Percentiles rank a stretch among this genome's conserved stretches.
Conservation (phyloP, 2,329 filamentous ascomycete species). For the Stachybotrys echinatus region DNA sequence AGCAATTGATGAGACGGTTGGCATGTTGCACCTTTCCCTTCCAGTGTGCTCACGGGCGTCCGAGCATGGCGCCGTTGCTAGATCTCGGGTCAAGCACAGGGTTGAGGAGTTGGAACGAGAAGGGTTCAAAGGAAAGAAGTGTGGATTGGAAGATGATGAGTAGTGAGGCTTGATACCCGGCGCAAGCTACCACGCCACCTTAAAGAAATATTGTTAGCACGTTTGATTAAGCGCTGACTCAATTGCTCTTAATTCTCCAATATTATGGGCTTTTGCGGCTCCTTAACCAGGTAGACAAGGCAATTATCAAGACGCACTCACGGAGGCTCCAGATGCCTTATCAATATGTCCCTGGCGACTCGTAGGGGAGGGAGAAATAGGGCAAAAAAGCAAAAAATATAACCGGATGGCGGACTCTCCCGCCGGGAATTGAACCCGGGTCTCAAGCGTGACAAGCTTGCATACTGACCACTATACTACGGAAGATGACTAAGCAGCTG, state of each 20-base stretch:
- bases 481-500: not conserved
- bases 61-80: conserved; percentile 59
- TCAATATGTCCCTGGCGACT: too few species aligned
- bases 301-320: too few species aligned
- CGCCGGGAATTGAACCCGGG: conserved; percentile 4
- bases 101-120: conserved; percentile 20
- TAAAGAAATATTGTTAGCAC: not conserved
- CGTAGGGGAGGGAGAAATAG: too few species aligned
- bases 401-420: conserved; percentile 2
- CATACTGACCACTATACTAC: conserved; percentile 4
- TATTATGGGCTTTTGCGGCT: too few species aligned
- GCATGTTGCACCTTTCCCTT: conserved; percentile 67
- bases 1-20: conserved; percentile 50
- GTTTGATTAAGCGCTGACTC: too few species aligned
- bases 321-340: too few species aligned
- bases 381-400: not conserved
- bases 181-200: not conserved
- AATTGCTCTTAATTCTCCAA: too few species aligned
- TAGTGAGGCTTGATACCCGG: not conserved
- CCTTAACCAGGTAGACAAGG: too few species aligned
- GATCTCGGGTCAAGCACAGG: conserved; percentile 34
- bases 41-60: conserved; percentile 75
- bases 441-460: conserved; percentile 4
- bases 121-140: not conserved
- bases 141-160: not conserved